Percentiles rank a stretch among this genome's conserved stretches.
Conservation (phyloP, 441 rosid genomes). For the Kokia cookei region DNA sequence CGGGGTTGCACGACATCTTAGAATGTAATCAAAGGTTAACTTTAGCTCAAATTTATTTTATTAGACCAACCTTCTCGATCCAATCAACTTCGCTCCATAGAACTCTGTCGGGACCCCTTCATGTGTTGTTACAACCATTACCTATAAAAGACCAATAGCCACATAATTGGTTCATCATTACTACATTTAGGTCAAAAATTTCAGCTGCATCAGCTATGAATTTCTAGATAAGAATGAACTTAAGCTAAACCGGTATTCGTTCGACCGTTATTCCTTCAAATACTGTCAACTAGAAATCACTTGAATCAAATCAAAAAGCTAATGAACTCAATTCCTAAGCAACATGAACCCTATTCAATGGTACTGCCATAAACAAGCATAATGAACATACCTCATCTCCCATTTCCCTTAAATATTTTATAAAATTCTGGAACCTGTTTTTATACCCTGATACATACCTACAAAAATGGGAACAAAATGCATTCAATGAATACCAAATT, state of each 20-base stretch:
- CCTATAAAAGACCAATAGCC: constrained; percentile 34
- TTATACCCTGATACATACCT: constrained; percentile 96
- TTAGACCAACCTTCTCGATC: constrained; percentile 67
- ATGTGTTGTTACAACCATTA: constrained; percentile 92
- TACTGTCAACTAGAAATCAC: background rate
- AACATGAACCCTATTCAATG: background rate
- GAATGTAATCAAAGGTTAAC: background rate
- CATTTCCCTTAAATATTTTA: constrained; percentile 88
- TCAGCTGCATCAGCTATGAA: background rate
- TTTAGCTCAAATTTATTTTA: background rate
- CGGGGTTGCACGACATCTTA: background rate
- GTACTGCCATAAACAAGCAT: background rate
- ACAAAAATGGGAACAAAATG: constrained; percentile 29
- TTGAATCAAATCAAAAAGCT: background rate
- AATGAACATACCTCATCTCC: constrained; percentile 70
- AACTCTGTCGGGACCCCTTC: constrained; percentile 97
- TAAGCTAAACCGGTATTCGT: background rate
- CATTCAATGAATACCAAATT: constrained; percentile 1
- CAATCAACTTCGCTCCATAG: constrained; percentile 91
- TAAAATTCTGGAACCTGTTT: constrained; percentile 94
- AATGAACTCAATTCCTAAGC: background rate
- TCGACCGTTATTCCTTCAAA: background rate
- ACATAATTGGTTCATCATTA: constrained; percentile 10
- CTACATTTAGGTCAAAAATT: background rate
- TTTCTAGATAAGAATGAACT: background rate